Evolutionary conservation across 805 yeast genomes (phyloP), one percentile per base, ranked within the genome.

Genomic region (Ogataea siamensis): DNA sequence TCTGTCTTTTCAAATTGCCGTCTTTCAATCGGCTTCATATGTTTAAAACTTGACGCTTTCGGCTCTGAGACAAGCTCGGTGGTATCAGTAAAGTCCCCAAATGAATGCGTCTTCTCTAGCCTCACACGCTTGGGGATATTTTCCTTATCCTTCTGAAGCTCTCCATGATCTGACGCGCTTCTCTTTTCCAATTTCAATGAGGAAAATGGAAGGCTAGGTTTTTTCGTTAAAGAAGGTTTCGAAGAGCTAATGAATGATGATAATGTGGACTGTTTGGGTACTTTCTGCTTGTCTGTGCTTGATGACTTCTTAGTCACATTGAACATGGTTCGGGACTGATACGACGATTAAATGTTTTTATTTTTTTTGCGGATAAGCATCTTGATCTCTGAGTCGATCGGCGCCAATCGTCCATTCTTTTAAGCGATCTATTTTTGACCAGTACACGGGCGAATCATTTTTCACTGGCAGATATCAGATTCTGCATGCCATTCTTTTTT

Each of bases 21-120:
- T 12, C 32, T 39, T 23, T 41, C 45, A 4, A 54, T 42, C 4
- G 58, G 55, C 29, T 40, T 49, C 39, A 45, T 44, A 28, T 53
- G 53, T 34, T 53, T 54, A 30, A 54, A 51, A 28, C 50, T 52
- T 11, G 34, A 25, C 3, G 37, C 12, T n/a, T n/a, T n/a, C n/a
- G n/a, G n/a, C n/a, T n/a, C n/a, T n/a, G n/a, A n/a, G n/a, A n/a
- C n/a, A n/a, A n/a, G n/a, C n/a, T n/a, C n/a, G n/a, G n/a, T n/a
- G n/a, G n/a, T n/a, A n/a, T n/a, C n/a, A n/a, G n/a, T 34, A 36
- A 36, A 36, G 15, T 15, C 34, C 8, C 28, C 34, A 28, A 16
- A 18, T 5, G 34, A 34, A 6, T 28, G 9, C 5, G 29, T 11
- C 7, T 28, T 14, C 7, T 25, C 36, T 6, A 38, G 23, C 11